Conservation (phyloP, 2,329 filamentous ascomycete species). For the Penicillium sclerotiorum region DNA sequence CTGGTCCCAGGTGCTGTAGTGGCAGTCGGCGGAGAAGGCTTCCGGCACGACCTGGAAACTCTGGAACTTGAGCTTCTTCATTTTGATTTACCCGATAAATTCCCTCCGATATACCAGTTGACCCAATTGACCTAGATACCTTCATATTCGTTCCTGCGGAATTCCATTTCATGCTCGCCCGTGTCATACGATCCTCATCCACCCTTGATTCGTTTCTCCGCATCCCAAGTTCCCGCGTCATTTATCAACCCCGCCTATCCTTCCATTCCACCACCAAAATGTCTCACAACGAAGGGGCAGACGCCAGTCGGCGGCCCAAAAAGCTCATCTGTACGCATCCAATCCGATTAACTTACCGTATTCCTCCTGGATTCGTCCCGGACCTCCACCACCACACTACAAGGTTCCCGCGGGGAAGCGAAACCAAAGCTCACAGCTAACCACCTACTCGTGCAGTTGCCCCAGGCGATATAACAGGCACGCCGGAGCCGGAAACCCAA, state of each 20-base stretch:
- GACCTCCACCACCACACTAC: background rate
- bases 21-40: too few relatives aligned
- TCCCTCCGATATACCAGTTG: background rate
- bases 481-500: conserved; percentile 14
- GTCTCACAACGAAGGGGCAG: conserved; percentile 13
- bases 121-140: background rate
- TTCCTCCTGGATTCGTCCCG: background rate
- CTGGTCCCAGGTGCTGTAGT: too few relatives aligned
- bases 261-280: conserved; percentile 9
- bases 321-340: conserved; percentile 44
- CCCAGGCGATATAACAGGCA: conserved; percentile 43
- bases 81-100: background rate
- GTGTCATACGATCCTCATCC: background rate
- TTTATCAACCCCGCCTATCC: conserved; percentile 16
- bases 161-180: conserved; percentile 9
- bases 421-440: conserved; percentile 13
- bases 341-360: too few relatives aligned
- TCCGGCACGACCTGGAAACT: too few relatives aligned
- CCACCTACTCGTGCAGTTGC: conserved; percentile 36
- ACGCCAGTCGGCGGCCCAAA: conserved; percentile 37
- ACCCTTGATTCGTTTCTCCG: conserved; percentile 16
- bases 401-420: conserved; percentile 6
- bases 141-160: too few relatives aligned
- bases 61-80: too few relatives aligned
- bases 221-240: conserved; percentile 9